phyloP scores from a whole-genome alignment of 805 yeast species.

The Candida broadrunensis region DNA sequence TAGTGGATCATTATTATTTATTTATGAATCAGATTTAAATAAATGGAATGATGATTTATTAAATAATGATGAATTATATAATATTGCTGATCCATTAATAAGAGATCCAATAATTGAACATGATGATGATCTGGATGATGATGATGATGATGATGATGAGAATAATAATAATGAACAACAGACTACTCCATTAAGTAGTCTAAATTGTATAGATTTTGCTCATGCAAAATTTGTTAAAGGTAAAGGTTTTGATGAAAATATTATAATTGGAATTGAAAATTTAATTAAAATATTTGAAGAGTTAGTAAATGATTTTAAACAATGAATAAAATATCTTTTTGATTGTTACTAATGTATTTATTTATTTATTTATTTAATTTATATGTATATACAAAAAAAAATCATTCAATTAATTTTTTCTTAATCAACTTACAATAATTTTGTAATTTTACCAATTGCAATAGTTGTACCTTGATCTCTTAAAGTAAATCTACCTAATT shows the following conservation, averaged over 20 bases:
- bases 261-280: constrained; percentile 66
- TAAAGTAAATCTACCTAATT: constrained; percentile 95
- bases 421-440: constrained; percentile 53
- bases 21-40: constrained; percentile 63
- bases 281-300: constrained; percentile 45
- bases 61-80: constrained; percentile 30
- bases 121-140: constrained; percentile 17
- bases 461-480: constrained; percentile 98
- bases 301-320: constrained; percentile 10
- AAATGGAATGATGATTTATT: constrained; percentile 45
- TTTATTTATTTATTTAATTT: neutral
- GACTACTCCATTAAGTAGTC: constrained; percentile 45
- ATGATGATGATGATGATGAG: constrained; percentile 34
- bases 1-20: constrained; percentile 70
- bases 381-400: neutral
- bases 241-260: constrained; percentile 67
- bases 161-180: constrained; percentile 17
- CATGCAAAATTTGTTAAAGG: constrained; percentile 69
- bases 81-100: constrained; percentile 32
- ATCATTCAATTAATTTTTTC: too few species aligned
- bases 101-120: constrained; percentile 10
- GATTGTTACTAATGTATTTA: too few species aligned
- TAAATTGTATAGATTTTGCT: constrained; percentile 85
- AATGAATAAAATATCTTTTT: neutral
- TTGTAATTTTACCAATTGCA: constrained; percentile 97